A percentile compares a stretch with the other conserved stretches of the same genome.
Conservation (phyloP, 768 basidiomycete species). For the Peribolospora kevripleyi region DNA sequence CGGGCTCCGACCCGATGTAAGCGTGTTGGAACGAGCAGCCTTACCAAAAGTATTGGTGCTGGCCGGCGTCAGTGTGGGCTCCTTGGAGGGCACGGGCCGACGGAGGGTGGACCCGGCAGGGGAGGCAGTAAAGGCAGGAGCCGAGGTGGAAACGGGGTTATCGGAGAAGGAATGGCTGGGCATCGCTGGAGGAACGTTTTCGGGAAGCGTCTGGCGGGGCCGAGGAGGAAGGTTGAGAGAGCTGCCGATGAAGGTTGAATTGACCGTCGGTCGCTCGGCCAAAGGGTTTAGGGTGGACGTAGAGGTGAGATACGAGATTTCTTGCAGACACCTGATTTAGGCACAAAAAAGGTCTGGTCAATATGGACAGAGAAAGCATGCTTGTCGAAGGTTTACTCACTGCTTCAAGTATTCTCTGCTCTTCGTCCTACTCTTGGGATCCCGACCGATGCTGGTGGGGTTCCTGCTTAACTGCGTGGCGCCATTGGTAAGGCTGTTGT, state of each 20-base stretch:
- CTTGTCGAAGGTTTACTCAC: constrained; percentile 25
- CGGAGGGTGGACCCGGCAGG: too few species aligned
- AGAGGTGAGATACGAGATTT: constrained; percentile 91
- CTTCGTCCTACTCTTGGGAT: constrained; percentile 85
- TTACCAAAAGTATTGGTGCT: too few species aligned
- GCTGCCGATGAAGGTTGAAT: not conserved
- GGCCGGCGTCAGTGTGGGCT: too few species aligned
- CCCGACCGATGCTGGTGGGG: constrained; percentile 41
- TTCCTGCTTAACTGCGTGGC: not conserved
- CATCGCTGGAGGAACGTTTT: too few species aligned
- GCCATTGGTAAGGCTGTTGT: too few species aligned
- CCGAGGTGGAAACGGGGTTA: too few species aligned
- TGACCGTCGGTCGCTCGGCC: constrained; percentile 44
- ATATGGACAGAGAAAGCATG: constrained; percentile 6
- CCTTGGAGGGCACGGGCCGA: too few species aligned
- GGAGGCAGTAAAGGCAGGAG: too few species aligned
- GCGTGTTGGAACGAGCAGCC: too few species aligned
- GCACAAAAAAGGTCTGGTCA: not conserved
- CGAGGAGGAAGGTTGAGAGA: not conserved
- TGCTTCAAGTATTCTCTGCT: constrained; percentile 96
- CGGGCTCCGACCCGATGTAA: too few species aligned
- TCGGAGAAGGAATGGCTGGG: too few species aligned
- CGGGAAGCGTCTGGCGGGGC: not conserved
- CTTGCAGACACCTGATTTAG: constrained; percentile 58
- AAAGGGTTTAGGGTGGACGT: constrained; percentile 93